Base-by-base conservation (phyloP, 2,329 filamentous ascomycete genomes). In the Sclerotinia sclerotiorum region DNA sequence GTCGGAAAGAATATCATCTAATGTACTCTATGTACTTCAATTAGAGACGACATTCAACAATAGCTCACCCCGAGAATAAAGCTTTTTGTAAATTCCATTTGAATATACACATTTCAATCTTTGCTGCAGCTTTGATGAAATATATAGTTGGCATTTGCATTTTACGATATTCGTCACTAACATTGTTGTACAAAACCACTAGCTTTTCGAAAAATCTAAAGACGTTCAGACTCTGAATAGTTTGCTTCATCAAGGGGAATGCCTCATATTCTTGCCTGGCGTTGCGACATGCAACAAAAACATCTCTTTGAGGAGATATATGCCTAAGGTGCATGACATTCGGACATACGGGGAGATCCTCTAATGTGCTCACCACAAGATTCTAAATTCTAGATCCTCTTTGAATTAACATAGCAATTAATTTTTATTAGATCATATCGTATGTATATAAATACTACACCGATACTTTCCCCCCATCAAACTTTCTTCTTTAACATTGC, bases 401-500 rank as follows among this genome's bases (percentile, higher is more conserved):
- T 62, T 35, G 21, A n/a, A 19, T 19, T 5, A 62, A 32, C 27
- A 39, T 6, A 21, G 21, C 8, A 27, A 39, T 11, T 27, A 49
- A 35, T 2, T 24, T 35, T 5, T 11, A 24, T 24, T 17, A 11
- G n/a, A 48, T 56, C 54, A n/a, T 29, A 49, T n/a, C 6, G 35
- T 51, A 15, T 11, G 11, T 13, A 24, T 35, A 39, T 42, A 24
- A 11, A 61, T 49, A 8, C 27, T 21, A 48, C 19, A 17, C 21
- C 27, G 10, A 2, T 10, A 35, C n/a, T 13, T 6, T 5, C 29
- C 8, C n/a, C 13, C 19, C 29, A 39, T 61, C 24, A 69, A n/a
- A 71, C 70, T 46, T 68, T 69, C 68, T 75, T 75, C 27, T 57
- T 69, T 21, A 72, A 61, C 73, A 76, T 74, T 17, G 55, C 67